phyloP scores from a whole-genome alignment of 108 stramenopile genomes.

The Cyclotella baltica region DNA sequence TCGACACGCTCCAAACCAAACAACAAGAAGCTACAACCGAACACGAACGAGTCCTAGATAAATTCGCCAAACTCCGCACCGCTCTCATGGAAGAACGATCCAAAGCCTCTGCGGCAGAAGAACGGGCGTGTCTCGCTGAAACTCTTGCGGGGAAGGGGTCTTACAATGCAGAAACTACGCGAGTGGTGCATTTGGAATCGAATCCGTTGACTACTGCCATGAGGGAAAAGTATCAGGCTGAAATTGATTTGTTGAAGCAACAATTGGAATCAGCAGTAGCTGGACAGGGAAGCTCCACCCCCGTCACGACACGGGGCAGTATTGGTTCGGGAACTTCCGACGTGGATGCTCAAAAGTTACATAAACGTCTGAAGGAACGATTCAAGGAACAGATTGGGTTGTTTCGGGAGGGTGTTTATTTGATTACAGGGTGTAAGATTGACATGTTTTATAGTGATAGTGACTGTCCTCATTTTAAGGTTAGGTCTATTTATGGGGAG shows the following conservation, averaged over 20 bases:
- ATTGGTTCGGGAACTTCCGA: slow-evolving; percentile 40
- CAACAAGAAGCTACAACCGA: slow-evolving; percentile 37
- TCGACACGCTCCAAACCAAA: slow-evolving; percentile 53
- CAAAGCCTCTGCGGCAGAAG: slow-evolving; percentile 78
- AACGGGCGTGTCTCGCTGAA: slow-evolving; percentile 73
- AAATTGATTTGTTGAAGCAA: slow-evolving; percentile 65
- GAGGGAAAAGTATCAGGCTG: slow-evolving; percentile 60
- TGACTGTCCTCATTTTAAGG: slow-evolving; percentile 76
- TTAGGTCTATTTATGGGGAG: slow-evolving; percentile 95
- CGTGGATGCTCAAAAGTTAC: slow-evolving; percentile 86
- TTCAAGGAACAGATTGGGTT: slow-evolving; percentile 92
- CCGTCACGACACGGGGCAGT: slow-evolving; percentile 35
- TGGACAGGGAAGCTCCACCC: slow-evolving; percentile 26
- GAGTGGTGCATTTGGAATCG: slow-evolving; percentile 77
- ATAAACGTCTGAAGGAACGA: slow-evolving; percentile 89
- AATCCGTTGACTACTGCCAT: slow-evolving; percentile 82
- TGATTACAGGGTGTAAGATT: slow-evolving; percentile 93
- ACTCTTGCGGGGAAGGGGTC: slow-evolving; percentile 88
- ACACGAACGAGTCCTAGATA: slow-evolving; percentile 75
- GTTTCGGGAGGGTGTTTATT: slow-evolving; percentile 93
- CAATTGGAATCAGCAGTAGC: slow-evolving; percentile 56
- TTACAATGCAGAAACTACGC: slow-evolving; percentile 77
- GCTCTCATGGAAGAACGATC: slow-evolving; percentile 76
- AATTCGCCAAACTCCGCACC: slow-evolving; percentile 79
- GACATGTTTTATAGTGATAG: slow-evolving; percentile 84